Evolutionary conservation across 768 basidiomycete genomes (phyloP), one percentile per base, ranked within the genome.

Genomic region (Suillus subluteus): DNA sequence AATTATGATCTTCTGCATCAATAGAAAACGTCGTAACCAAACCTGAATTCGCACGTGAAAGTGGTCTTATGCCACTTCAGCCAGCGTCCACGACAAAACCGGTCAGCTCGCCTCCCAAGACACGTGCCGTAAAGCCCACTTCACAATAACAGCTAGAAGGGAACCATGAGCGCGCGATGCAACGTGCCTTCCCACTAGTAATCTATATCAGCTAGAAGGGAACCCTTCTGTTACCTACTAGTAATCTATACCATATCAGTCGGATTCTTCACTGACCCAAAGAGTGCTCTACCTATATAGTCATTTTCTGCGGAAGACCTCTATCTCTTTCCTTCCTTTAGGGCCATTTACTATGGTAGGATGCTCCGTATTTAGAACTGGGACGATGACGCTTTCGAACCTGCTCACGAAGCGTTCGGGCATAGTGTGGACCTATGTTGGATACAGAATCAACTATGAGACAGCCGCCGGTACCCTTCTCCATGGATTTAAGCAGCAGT

Each of bases 261-360:
- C 30, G 32, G 16, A 30, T 54, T 18, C 30, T 32, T 54, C 52
- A 54, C 26, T 26, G 26, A 30, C 50, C 66, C 35, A 40, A 55
- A 65, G 30, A n/a, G 46, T 12, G 58, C 32, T 50, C 50, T 11
- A 81, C 86, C 76, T 70, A 89, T 87, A 91, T 72, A 87, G 83
- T 89, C 90, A 91, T 74, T 91, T 91, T 65, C 90, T 76, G 73
- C 85, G 86, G 77, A 94, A 94, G 37, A 92, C 88, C 71, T 90
- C 88, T 56, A 91, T 83, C 73, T 91, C 91, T 61, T 82, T 79
- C 50, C 73, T 77, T 12, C 82, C 84, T 30, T 77, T 70, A 15
- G 71, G 71, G 13, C 81, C 79, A 56, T 76, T 77, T 80, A 87
- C 86, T 65, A 87, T 81, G 21, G 83, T 82, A 0, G 87, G 87